phyloP scores from a whole-genome alignment of 1,284 basidiomycete species.

The Sporisorium graminicola region DNA sequence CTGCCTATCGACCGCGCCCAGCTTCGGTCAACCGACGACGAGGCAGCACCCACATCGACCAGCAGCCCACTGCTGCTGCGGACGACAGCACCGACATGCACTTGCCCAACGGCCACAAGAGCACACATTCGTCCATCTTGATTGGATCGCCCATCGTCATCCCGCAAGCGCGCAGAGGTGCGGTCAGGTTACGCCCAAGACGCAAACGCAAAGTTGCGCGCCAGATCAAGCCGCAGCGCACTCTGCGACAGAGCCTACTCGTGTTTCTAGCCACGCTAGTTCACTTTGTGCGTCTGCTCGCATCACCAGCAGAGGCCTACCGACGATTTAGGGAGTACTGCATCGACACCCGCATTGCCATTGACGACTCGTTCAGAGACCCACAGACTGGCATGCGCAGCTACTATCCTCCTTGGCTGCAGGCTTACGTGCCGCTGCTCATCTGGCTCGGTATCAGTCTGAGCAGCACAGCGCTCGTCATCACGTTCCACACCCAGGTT shows the following conservation, averaged over 20 bases:
- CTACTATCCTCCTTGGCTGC: slow-evolving; percentile 66
- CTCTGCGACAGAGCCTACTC: slow-evolving; percentile 27
- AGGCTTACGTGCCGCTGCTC: slow-evolving; percentile 68
- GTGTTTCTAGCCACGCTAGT: slow-evolving; percentile 23
- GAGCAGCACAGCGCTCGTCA: slow-evolving; percentile 62
- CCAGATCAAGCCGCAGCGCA: slow-evolving; percentile 26
- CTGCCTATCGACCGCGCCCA: slow-evolving; percentile 54
- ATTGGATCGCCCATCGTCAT: slow-evolving; percentile 60
- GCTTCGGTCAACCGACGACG: slow-evolving; percentile 28
- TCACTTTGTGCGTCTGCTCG: slow-evolving; percentile 31
- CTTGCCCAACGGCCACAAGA: slow-evolving; percentile 22
- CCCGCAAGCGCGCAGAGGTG: slow-evolving; percentile 60
- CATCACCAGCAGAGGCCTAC: slow-evolving; percentile 40
- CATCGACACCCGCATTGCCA: slow-evolving; percentile 44
- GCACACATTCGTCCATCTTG: slow-evolving; percentile 47
- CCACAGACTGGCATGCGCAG: slow-evolving; percentile 58
- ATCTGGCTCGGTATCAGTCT: slow-evolving; percentile 69
- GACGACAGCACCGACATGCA: slow-evolving; percentile 49
- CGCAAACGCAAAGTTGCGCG: slow-evolving; percentile 24
- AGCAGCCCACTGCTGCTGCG: slow-evolving; percentile 19
- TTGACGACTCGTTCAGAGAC: slow-evolving; percentile 65
- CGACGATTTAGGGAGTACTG: slow-evolving; percentile 38
- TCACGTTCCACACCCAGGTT: slow-evolving; percentile 68
- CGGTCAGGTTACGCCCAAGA: slow-evolving; percentile 39
- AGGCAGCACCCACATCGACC: slow-evolving; percentile 29